Conservation (phyloP, 331 rosid species). For the Pyrus hybrid region DNA sequence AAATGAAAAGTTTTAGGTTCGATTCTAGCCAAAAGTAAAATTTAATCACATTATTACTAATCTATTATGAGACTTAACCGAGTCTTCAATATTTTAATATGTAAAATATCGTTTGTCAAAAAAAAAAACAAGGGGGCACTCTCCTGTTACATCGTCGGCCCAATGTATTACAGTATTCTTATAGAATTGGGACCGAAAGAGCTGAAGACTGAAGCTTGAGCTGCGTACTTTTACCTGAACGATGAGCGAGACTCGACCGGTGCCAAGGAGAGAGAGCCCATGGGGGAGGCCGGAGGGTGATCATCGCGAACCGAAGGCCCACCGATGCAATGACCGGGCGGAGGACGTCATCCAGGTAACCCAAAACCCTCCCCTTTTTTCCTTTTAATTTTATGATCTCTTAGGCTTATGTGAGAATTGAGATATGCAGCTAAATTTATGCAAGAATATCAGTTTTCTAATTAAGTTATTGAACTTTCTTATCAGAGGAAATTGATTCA, state of each 20-base stretch:
- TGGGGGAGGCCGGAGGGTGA: constrained; percentile 79
- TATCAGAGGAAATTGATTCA: background rate
- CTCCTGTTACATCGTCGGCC: background rate
- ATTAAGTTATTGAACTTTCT: background rate
- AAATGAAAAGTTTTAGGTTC: rapidly evolving
- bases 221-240: background rate
- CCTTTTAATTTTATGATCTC: background rate
- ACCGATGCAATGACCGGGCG: constrained; percentile 87
- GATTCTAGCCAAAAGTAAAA: rapidly evolving
- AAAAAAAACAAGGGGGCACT: background rate
- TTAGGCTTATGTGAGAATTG: background rate
- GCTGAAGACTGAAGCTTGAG: background rate
- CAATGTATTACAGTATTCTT: background rate
- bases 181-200: background rate
- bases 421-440: background rate
- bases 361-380: background rate
- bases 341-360: constrained; percentile 52
- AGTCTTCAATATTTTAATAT: too few species aligned
- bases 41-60: rapidly evolving
- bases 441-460: background rate
- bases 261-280: constrained; percentile 89
- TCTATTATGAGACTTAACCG: too few species aligned
- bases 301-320: constrained; percentile 80
- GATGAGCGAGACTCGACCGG: constrained; percentile 76
- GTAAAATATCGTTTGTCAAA: too few species aligned